Base-by-base conservation (phyloP, 352 stramenopile species). In the Globisporangium megalacanthum region DNA sequence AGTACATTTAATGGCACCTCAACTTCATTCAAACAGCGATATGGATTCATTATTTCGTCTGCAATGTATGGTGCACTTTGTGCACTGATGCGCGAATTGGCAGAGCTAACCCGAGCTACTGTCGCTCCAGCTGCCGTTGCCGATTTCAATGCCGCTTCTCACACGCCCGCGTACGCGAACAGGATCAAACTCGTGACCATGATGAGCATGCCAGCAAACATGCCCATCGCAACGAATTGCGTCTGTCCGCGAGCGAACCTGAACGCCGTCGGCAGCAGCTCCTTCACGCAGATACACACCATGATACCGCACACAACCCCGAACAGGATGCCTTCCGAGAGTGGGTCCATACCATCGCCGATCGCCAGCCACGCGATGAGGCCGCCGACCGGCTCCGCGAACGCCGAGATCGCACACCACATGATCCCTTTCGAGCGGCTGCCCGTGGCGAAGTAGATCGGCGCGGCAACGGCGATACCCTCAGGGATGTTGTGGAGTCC, bases 401-500 rank as follows among this genome's bases (percentile, higher is more conserved):
- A n/a, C 58, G 90, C 77, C n/a, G 75, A 96, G 49, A 94, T 73
- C 15, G 69, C 77, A 25, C 89, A 96, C 92, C 92, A 98, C 64
- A 94, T 79, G 67, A 99, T 98, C 4, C 90, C 96, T 45, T 96
- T 96, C 66, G 80, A 88, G n/a, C 93, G 82, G 55, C 88, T 97
- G 7, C 94, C 93, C 6, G 96, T 98, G 2, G 95, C 93, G 58
- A 98, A 99, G 69, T 98, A 99, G 31, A 99, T 96, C 3, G 96
- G 95, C 11, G 98, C 83, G 14, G 95, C 90, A 14, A 99, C 89
- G 49, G 92, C 97, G 35, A 98, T 73, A 0, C 96, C 96, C 57
- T 99, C 96, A 3, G 96, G 95, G 54, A 99, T 97, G 64, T 99
- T 99, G 74, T 99, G 95, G 25, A 98, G 86, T 6, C 84, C 93